Percentiles rank a stretch among this genome's conserved stretches.
Evolutionary conservation across 805 yeast genomes (phyloP).

Genomic region (Wickerhamiella bombiphila): DNA sequence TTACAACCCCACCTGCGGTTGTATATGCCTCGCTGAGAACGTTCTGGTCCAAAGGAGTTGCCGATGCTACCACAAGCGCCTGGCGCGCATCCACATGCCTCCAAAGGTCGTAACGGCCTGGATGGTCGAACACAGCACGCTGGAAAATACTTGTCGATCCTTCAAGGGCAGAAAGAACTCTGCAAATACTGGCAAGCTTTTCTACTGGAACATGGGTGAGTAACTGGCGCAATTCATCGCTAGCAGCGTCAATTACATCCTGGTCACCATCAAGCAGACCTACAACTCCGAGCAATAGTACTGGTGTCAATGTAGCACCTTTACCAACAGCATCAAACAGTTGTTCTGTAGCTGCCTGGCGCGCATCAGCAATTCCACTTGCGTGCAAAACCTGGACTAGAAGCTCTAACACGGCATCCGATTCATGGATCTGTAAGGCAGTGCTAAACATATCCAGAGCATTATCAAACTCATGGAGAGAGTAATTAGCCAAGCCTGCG

Average conservation of each 20-base stretch:
- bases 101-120: conserved; percentile 61
- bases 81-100: conserved; percentile 38
- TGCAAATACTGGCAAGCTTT: conserved; percentile 24
- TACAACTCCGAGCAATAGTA: conserved; percentile 67
- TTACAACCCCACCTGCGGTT: conserved; percentile 33
- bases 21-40: conserved; percentile 40
- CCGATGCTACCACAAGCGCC: conserved; percentile 44
- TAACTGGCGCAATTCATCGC: conserved; percentile 55
- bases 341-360: conserved; percentile 74
- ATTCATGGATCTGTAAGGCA: conserved; percentile 39
- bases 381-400: conserved; percentile 71
- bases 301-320: conserved; percentile 45
- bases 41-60: conserved; percentile 32
- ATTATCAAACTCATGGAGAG: conserved; percentile 43
- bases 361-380: conserved; percentile 58
- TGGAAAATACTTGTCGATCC: conserved; percentile 36
- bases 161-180: conserved; percentile 10
- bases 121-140: conserved; percentile 58
- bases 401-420: conserved; percentile 53
- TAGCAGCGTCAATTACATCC: conserved; percentile 44
- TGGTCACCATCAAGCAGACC: conserved; percentile 46
- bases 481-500: conserved; percentile 59
- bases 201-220: conserved; percentile 37
- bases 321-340: conserved; percentile 48
- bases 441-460: conserved; percentile 54